phyloP scores from a whole-genome alignment of 2,329 filamentous ascomycete genomes.

The Penicillium sp. region DNA sequence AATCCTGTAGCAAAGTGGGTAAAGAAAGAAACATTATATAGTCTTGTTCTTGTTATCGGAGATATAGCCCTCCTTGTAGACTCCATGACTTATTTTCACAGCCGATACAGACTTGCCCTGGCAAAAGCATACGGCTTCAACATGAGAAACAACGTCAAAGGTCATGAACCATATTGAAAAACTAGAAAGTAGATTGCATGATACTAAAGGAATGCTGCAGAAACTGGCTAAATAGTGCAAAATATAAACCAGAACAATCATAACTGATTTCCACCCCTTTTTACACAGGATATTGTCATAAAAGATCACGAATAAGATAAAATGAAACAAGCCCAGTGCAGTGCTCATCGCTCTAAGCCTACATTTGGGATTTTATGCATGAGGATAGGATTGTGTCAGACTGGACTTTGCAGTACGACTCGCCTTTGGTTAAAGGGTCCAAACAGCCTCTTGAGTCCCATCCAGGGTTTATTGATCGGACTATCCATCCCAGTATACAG shows the following conservation, averaged over 20 bases:
- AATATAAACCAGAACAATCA: neutral
- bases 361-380: neutral
- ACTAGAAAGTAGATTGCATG: neutral
- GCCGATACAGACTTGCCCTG: too few relatives aligned
- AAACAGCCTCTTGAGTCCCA: constrained; percentile 61
- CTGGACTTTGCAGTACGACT: constrained; percentile 17
- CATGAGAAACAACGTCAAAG: neutral
- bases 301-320: neutral
- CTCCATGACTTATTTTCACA: too few relatives aligned
- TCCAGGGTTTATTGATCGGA: constrained; percentile 66
- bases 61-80: neutral
- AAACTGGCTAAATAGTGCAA: neutral
- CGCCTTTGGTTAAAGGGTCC: constrained; percentile 19
- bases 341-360: neutral
- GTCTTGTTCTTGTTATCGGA: neutral
- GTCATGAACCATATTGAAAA: too few relatives aligned
- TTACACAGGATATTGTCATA: neutral
- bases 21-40: neutral
- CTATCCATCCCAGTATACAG: constrained; percentile 66
- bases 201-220: neutral
- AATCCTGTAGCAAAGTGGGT: too few relatives aligned
- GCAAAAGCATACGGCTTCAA: neutral
- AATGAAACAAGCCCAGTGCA: neutral
- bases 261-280: neutral
- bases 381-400: constrained; percentile 11